These are phyloP conservation scores for Cryphonectria naterciae DNA, from an alignment of 2,329 filamentous ascomycete genomes.

Conservation along the genomic window DNA sequence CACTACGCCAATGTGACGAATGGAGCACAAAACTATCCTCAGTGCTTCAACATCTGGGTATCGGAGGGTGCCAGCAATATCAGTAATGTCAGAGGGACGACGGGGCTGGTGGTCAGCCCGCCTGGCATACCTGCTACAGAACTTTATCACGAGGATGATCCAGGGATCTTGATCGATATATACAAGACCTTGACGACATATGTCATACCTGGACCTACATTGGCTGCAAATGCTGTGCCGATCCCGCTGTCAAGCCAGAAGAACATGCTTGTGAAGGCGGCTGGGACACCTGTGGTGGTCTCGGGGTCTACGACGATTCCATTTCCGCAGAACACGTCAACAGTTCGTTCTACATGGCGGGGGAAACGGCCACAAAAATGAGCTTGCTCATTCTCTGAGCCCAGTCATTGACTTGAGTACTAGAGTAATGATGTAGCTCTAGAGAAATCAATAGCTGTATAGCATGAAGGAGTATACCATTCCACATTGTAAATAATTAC, in stretches of 20 bases:
- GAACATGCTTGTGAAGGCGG: constrained; percentile 25
- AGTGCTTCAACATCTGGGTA: constrained; percentile 39
- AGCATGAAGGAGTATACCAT: too few relatives aligned
- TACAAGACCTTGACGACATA: constrained; percentile 32
- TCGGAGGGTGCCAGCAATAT: constrained; percentile 2
- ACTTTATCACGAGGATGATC: constrained; percentile 34
- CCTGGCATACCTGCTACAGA: constrained; percentile 30
- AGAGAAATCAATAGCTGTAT: too few relatives aligned
- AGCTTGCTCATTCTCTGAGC: not conserved
- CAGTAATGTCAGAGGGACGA: not conserved
- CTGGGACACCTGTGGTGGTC: constrained; percentile 36
- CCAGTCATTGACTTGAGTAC: not conserved
- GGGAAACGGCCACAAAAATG: not conserved
- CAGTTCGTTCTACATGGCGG: too few relatives aligned
- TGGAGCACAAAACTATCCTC: constrained; percentile 40
- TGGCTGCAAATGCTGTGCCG: constrained; percentile 34
- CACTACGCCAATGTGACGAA: constrained; percentile 34
- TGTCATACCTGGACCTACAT: constrained; percentile 36
- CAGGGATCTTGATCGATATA: constrained; percentile 36
- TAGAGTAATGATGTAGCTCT: too few relatives aligned
- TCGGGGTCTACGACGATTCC: constrained; percentile 31
- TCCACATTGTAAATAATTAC: too few relatives aligned
- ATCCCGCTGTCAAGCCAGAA: constrained; percentile 34
- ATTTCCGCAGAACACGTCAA: constrained; percentile 17
- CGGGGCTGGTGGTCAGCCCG: constrained; percentile 19